Base-by-base conservation (phyloP, 2,329 filamentous ascomycete species). In the Arthrinium puccinioides region DNA sequence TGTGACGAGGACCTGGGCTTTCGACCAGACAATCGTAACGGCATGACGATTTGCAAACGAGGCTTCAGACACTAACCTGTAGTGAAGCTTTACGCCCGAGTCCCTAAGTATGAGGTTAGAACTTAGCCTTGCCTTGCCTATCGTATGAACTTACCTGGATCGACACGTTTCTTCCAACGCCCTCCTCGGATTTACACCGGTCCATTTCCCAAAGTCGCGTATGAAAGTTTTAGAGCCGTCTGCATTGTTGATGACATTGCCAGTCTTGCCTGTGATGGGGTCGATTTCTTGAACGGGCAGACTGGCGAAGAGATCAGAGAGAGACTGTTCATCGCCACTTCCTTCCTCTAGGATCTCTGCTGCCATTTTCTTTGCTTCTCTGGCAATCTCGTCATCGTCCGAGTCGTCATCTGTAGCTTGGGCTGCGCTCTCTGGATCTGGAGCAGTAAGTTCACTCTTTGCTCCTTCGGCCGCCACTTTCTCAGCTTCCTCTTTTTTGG, bases 121-220 rank as follows among this genome's bases (percentile, higher is more conserved):
- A 29, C 14, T 8, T 16, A 29, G 8, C 27, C 6, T 6, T 18
- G 10, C 5, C 13, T 6, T 16, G 9, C 6, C 20, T 9, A 21
- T 20, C 14, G 4, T 18, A 5, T 9, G 21, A 8, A 15, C 36
- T 41, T 59, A 84, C 82, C 82, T 82, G 44, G 87, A 77, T 49
- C 84, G 82, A 56, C 89, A 94, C n/a, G 86, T 77, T 57, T 96
- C 89, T 57, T 96, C 88, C 10, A 97, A 63, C 20, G 86, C 72
- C 46, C 84, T 74, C 44, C 79, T 76, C 13, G 90, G 89, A 48
- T 68, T 84, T 21, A 94, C 62, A 7, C 90, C 89, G 11, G 76
- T 75, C 67, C 79, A 81, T 57, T 87, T 87, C 2, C 87, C 88
- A 68, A 97, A 96, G 51, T 96, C 84, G 29, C 85, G 72, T 33